phyloP scores from a whole-genome alignment of 768 basidiomycete species.

The Lactarius quietus region DNA sequence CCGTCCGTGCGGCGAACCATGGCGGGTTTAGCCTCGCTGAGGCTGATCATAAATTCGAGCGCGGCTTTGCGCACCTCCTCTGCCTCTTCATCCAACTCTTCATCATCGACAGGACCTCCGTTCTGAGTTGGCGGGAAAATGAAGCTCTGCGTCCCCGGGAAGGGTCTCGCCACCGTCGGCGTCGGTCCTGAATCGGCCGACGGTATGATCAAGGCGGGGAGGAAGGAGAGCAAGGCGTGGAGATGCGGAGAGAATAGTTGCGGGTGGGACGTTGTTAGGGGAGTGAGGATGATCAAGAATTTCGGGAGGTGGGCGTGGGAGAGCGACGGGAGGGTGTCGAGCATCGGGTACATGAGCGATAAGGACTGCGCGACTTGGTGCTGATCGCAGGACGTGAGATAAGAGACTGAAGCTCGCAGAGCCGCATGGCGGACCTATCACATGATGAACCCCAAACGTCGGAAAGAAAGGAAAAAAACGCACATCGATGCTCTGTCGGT shows the following conservation, averaged over 20 bases:
- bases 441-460: no score
- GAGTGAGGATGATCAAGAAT: conserved; percentile 67
- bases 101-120: conserved; percentile 35
- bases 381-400: conserved; percentile 59
- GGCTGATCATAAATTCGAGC: conserved; percentile 76
- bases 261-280: conserved; percentile 64
- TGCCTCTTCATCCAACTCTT: conserved; percentile 58
- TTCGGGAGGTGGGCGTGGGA: conserved; percentile 52
- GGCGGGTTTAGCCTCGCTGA: conserved; percentile 69
- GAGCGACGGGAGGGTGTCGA: conserved; percentile 65
- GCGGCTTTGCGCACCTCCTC: conserved; percentile 68
- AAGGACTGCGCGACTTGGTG: conserved; percentile 59
- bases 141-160: conserved; percentile 34
- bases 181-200: conserved; percentile 51
- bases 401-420: conserved; percentile 64
- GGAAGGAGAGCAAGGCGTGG: conserved; percentile 59
- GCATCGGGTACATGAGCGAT: conserved; percentile 64
- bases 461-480: no score
- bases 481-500: conserved; percentile 61
- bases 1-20: conserved; percentile 67
- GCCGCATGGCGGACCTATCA: conserved; percentile 76
- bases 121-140: conserved; percentile 40
- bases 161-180: conserved; percentile 48
- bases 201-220: conserved; percentile 69
- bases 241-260: conserved; percentile 74